phyloP scores from a whole-genome alignment of 2,329 filamentous ascomycete species.

The Cercospora beticola region DNA sequence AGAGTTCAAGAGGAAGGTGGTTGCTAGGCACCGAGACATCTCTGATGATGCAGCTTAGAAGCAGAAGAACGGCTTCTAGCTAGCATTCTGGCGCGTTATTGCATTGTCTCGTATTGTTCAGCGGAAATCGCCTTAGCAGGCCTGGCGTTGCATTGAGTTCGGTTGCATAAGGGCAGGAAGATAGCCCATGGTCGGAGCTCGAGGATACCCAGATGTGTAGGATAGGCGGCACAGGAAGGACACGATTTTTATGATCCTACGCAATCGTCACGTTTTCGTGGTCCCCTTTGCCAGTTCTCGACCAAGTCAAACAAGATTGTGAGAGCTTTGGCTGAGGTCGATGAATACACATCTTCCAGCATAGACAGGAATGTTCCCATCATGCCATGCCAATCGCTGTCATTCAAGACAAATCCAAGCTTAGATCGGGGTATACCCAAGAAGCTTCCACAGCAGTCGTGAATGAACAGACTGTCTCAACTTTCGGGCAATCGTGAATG shows the following conservation, averaged over 20 bases:
- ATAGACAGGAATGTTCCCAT: no score
- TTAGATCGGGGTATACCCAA: no score
- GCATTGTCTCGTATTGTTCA: background rate
- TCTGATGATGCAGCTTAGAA: constrained; percentile 43
- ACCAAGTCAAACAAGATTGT: background rate
- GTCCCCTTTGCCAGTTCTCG: background rate
- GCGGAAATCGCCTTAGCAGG: background rate
- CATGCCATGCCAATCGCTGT: no score
- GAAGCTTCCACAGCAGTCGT: no score
- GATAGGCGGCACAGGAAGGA: background rate
- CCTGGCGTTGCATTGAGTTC: constrained; percentile 8
- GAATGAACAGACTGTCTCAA: no score
- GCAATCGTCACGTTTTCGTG: background rate
- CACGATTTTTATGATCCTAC: constrained; percentile 1
- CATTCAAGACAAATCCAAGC: no score
- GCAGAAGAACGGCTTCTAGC: constrained; percentile 9
- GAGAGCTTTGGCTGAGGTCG: background rate
- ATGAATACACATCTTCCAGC: background rate
- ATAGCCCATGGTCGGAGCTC: background rate
- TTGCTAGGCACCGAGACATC: constrained; percentile 61
- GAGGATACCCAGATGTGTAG: constrained; percentile 4
- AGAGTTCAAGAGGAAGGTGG: constrained; percentile 79
- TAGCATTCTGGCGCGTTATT: constrained; percentile 4
- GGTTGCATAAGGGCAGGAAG: constrained; percentile 6
- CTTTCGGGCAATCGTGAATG: no score